phyloP scores from a whole-genome alignment of 1,139 yeast species.

The Debaryomyces subglobosus region DNA sequence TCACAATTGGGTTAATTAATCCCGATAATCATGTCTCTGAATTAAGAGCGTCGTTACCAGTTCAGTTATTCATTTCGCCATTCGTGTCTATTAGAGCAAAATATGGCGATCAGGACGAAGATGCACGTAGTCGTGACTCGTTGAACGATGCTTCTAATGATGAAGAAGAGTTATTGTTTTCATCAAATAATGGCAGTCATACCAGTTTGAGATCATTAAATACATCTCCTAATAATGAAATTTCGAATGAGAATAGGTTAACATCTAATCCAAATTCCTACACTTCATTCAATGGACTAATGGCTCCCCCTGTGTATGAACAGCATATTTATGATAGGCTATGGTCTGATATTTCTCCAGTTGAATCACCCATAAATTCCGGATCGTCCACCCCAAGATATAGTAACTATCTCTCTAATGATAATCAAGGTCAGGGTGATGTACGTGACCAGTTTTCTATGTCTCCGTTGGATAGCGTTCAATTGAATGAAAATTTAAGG shows the following conservation, averaged over 20 bases:
- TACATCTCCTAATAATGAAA: conserved; percentile 3
- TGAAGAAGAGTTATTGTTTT: conserved; percentile 38
- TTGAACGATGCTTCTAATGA: neutral
- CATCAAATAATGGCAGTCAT: conserved; percentile 30
- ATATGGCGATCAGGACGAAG: conserved; percentile 23
- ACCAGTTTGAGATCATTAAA: conserved; percentile 33
- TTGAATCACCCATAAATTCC: conserved; percentile 57
- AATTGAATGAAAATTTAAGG: conserved; percentile 56
- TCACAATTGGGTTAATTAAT: conserved; percentile 63
- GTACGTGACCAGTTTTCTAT: conserved; percentile 41
- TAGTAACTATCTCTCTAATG: neutral
- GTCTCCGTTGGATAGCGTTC: conserved; percentile 46
- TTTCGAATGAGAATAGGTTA: conserved; percentile 14
- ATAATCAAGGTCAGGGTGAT: conserved; percentile 15
- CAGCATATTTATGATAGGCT: conserved; percentile 83
- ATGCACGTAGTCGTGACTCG: conserved; percentile 14
- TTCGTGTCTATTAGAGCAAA: conserved; percentile 71
- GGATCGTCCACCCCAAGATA: conserved; percentile 55
- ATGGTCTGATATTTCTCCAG: conserved; percentile 70
- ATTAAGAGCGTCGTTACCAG: conserved; percentile 73
- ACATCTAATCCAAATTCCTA: conserved; percentile 31
- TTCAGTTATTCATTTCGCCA: conserved; percentile 74
- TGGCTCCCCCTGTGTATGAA: conserved; percentile 91
- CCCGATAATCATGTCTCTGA: conserved; percentile 81
- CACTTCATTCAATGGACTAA: conserved; percentile 47